These are phyloP conservation scores for Paraphaeosphaeria sporulosa DNA, from an alignment of 2,329 filamentous ascomycete species.

Conservation along the genomic window DNA sequence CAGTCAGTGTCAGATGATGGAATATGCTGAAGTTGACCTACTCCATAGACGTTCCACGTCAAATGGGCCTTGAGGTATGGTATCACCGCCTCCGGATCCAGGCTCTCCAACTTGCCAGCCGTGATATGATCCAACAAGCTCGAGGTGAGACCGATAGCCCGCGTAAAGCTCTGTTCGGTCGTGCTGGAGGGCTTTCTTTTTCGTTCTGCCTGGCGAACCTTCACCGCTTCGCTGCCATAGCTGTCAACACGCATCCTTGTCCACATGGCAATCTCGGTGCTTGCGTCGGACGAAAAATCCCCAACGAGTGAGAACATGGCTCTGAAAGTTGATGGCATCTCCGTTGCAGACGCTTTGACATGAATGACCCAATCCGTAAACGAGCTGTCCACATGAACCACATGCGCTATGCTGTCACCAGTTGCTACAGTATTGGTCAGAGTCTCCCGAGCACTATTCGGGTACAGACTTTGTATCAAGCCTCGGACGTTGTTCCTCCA, in stretches of 20 bases:
- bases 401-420: neutral
- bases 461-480: slow-evolving; percentile 33
- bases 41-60: slow-evolving; percentile 38
- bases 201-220: slow-evolving; percentile 51
- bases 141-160: slow-evolving; percentile 34
- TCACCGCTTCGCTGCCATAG: slow-evolving; percentile 46
- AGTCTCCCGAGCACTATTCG: slow-evolving; percentile 19
- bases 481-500: slow-evolving; percentile 23
- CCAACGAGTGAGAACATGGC: slow-evolving; percentile 33
- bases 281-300: slow-evolving; percentile 24
- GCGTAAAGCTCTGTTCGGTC: slow-evolving; percentile 20
- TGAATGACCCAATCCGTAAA: slow-evolving; percentile 41
- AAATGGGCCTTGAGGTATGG: slow-evolving; percentile 36
- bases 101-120: slow-evolving; percentile 25
- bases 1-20: slow-evolving; percentile 6
- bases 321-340: slow-evolving; percentile 28
- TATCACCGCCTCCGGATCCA: slow-evolving; percentile 32
- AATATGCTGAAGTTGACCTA: slow-evolving; percentile 17
- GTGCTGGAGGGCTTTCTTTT: slow-evolving; percentile 56
- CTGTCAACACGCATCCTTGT: slow-evolving; percentile 28
- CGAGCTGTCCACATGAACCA: slow-evolving; percentile 9
- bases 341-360: slow-evolving; percentile 14
- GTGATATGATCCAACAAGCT: slow-evolving; percentile 34
- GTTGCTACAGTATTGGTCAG: slow-evolving; percentile 11
- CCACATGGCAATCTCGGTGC: slow-evolving; percentile 36